These are phyloP conservation scores for Fraxinus platypoda DNA, from an alignment of 305 asterid species.

Conservation along the genomic window DNA sequence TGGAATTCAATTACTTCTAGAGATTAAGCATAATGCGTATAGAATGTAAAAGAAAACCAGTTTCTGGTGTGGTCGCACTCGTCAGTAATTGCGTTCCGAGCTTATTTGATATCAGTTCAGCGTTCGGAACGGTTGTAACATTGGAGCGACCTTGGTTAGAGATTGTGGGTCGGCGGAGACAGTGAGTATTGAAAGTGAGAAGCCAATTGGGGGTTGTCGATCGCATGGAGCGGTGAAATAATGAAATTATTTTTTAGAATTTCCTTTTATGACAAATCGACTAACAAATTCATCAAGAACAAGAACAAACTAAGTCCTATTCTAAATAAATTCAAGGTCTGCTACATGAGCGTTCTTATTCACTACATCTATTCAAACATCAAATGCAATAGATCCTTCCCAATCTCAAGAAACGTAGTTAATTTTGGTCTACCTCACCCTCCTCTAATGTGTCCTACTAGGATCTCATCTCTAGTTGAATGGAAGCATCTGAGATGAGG, in stretches of 20 bases:
- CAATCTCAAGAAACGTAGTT: neutral
- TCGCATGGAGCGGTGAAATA: neutral
- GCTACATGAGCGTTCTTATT: neutral
- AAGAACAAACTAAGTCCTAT: neutral
- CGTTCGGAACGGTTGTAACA: neutral
- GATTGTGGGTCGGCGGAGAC: neutral
- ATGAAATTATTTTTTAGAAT: neutral
- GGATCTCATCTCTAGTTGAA: neutral
- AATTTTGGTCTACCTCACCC: neutral
- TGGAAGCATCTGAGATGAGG: slow-evolving; percentile 1
- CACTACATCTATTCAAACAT: neutral
- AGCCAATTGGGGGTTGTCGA: neutral
- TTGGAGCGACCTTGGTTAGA: neutral
- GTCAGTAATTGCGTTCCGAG: neutral
- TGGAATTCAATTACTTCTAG: neutral
- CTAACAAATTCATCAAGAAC: slow-evolving; percentile 4
- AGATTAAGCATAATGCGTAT: neutral
- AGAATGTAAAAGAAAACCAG: neutral
- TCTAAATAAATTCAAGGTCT: neutral
- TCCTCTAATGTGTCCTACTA: neutral
- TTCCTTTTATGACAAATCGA: neutral
- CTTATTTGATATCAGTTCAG: neutral
- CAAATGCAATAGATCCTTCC: neutral
- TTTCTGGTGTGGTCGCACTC: neutral
- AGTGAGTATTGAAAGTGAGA: neutral